Conservation (phyloP, 345 rosid species). For the Cardamine chenopodiifolia region DNA sequence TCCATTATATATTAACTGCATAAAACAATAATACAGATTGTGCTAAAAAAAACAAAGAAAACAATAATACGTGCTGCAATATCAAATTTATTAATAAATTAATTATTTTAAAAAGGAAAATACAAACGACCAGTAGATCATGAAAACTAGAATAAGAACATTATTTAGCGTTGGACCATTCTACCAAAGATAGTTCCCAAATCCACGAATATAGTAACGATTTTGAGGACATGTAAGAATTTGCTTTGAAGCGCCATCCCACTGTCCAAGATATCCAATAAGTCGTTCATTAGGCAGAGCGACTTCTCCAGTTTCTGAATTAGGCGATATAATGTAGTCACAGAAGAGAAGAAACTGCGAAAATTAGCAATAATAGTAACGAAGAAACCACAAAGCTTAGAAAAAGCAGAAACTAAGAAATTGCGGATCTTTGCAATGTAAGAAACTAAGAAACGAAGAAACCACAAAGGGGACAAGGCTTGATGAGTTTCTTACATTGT, state of each 20-base stretch:
- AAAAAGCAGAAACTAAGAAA: not conserved
- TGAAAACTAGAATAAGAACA: not conserved
- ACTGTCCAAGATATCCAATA: not conserved
- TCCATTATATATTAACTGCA: no score
- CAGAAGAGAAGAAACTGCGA: not conserved
- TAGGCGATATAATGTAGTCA: not conserved
- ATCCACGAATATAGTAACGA: not conserved
- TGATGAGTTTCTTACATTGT: not conserved
- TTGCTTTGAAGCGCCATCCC: not conserved
- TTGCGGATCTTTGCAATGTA: not conserved
- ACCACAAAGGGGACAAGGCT: not conserved
- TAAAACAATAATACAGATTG: no score
- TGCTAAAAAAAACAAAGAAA: no score
- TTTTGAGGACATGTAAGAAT: not conserved
- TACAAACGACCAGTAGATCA: not conserved
- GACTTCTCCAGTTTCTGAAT: not conserved
- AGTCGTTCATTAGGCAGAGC: not conserved
- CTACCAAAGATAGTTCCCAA: not conserved
- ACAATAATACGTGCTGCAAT: not conserved
- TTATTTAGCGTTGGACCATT: not conserved
- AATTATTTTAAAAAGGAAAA: not conserved
- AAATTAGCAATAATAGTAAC: not conserved
- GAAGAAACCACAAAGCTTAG: conserved; percentile 3
- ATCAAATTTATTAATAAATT: not conserved
- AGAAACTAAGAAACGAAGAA: no score